Evolutionary conservation across 1,139 yeast genomes (phyloP).

Genomic region (Eremothecium gossypii): DNA sequence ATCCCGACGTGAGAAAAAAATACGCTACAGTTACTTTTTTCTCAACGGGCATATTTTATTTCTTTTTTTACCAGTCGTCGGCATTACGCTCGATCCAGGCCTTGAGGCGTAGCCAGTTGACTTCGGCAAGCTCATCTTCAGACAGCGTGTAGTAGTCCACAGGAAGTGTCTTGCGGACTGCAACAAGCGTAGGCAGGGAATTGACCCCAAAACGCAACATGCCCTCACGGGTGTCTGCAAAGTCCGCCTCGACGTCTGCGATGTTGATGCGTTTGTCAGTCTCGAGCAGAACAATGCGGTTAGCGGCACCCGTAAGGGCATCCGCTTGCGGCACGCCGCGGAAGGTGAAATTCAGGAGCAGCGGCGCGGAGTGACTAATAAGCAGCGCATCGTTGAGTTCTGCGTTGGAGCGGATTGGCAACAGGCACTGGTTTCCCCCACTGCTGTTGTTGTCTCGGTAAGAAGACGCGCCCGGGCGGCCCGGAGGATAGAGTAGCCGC

Average conservation of each 20-base stretch:
- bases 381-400: constrained; percentile 51
- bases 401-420: constrained; percentile 38
- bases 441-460: constrained; percentile 10
- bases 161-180: constrained; percentile 59
- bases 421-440: constrained; percentile 31
- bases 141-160: constrained; percentile 41
- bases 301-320: constrained; percentile 54
- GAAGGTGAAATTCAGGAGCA: constrained; percentile 63
- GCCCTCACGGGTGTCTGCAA: constrained; percentile 51
- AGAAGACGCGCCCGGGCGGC: background rate
- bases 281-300: constrained; percentile 44
- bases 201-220: constrained; percentile 47
- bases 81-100: constrained; percentile 47
- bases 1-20: background rate
- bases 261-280: constrained; percentile 45
- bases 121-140: constrained; percentile 32
- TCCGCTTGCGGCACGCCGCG: constrained; percentile 58
- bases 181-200: constrained; percentile 56
- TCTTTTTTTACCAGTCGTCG: constrained; percentile 13
- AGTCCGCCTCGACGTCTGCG: constrained; percentile 65
- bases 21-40: constrained; percentile 1
- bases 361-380: constrained; percentile 44
- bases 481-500: background rate
- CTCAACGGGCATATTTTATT: background rate
- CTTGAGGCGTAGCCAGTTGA: constrained; percentile 45